A percentile compares a stretch with the other conserved stretches of the same genome.
Conservation (phyloP, 83 land plant genomes). For the Diphasiastrum complanatum region DNA sequence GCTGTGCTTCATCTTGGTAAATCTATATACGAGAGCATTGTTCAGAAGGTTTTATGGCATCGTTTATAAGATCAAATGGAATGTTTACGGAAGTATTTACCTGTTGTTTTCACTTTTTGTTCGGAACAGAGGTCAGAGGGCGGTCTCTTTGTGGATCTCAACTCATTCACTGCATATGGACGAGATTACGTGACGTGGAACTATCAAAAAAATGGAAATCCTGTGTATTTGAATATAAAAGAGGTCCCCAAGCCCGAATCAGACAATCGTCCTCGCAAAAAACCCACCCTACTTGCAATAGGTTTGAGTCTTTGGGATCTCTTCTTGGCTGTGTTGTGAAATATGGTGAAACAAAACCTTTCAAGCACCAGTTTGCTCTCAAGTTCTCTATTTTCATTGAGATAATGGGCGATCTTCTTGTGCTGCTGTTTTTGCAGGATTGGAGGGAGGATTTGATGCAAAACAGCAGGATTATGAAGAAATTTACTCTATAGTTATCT, state of each 20-base stretch:
- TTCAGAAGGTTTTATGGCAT: neutral
- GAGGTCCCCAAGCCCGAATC: constrained; percentile 55
- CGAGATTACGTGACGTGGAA: constrained; percentile 85
- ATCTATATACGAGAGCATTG: no score
- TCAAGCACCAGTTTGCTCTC: neutral
- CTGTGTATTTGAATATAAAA: constrained; percentile 84
- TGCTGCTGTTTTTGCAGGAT: constrained; percentile 41
- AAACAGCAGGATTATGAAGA: constrained; percentile 85
- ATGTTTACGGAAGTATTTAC: no score
- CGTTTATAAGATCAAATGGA: neutral
- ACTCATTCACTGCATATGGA: constrained; percentile 90
- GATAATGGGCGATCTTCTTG: neutral
- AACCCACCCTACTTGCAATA: constrained; percentile 85
- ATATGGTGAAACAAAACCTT: neutral
- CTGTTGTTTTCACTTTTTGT: constrained; percentile 5
- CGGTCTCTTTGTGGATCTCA: constrained; percentile 78
- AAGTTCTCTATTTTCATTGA: constrained; percentile 5
- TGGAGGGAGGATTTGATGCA: constrained; percentile 92
- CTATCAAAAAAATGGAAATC: constrained; percentile 77
- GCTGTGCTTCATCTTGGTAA: no score
- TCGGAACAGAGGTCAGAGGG: constrained; percentile 78
- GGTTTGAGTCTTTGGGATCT: constrained; percentile 32
- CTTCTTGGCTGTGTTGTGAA: constrained; percentile 11
- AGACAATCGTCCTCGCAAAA: constrained; percentile 92
- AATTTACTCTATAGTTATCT: constrained; percentile 58